phyloP scores from a whole-genome alignment of 2,329 filamentous ascomycete genomes.

The Curvularia sp. region DNA sequence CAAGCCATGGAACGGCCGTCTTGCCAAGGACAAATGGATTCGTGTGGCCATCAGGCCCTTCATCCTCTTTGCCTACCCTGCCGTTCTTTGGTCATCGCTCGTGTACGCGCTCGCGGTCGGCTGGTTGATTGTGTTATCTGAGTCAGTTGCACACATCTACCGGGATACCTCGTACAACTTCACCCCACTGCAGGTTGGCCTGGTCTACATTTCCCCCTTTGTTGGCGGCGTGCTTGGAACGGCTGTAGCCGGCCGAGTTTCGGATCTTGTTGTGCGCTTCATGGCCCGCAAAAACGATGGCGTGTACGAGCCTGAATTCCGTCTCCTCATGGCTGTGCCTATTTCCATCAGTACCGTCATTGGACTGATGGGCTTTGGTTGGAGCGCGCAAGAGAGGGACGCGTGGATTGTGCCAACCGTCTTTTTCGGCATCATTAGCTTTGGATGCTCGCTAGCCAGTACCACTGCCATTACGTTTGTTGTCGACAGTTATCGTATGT shows the following conservation, averaged over 20 bases:
- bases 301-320: constrained; percentile 91
- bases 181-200: constrained; percentile 76
- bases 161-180: constrained; percentile 79
- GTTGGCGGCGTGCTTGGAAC: constrained; percentile 78
- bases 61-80: constrained; percentile 84
- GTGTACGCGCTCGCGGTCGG: constrained; percentile 89
- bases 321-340: constrained; percentile 70
- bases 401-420: constrained; percentile 90
- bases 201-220: constrained; percentile 91
- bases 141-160: constrained; percentile 83
- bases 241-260: constrained; percentile 85
- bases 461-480: constrained; percentile 94
- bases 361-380: constrained; percentile 95
- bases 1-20: constrained; percentile 76
- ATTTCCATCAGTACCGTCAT: constrained; percentile 79
- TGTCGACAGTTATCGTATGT: constrained; percentile 91
- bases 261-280: constrained; percentile 80
- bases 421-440: constrained; percentile 91
- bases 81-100: constrained; percentile 84
- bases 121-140: constrained; percentile 94
- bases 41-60: constrained; percentile 81
- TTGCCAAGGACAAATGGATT: constrained; percentile 77
- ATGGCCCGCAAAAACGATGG: constrained; percentile 90
- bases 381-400: constrained; percentile 78
- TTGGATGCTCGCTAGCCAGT: constrained; percentile 87